Evolutionary conservation across 345 rosid genomes (phyloP).

Genomic region (Conringia planisiliqua): DNA sequence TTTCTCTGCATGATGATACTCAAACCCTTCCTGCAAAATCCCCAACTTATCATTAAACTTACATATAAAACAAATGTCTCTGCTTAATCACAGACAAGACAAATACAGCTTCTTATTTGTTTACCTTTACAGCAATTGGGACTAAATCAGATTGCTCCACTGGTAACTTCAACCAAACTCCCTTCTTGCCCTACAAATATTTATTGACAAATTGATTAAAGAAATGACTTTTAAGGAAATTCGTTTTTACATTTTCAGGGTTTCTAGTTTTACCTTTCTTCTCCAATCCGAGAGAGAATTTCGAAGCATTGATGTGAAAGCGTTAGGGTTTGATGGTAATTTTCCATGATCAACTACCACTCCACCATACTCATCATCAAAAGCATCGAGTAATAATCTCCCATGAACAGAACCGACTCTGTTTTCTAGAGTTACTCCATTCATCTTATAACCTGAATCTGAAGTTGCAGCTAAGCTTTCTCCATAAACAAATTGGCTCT

Average conservation of each 20-base stretch:
- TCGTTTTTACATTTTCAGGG: not conserved
- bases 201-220: not conserved
- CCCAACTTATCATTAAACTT: not conserved
- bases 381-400: conserved; percentile 46
- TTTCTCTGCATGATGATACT: conserved; percentile 89
- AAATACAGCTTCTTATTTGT: not conserved
- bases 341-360: conserved; percentile 64
- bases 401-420: conserved; percentile 36
- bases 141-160: conserved; percentile 67
- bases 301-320: conserved; percentile 52
- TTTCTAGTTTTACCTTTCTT: conserved; percentile 40
- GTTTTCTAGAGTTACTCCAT: conserved; percentile 33
- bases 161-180: conserved; percentile 85
- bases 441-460: conserved; percentile 35
- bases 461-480: conserved; percentile 37
- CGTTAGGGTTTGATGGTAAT: conserved; percentile 48
- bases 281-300: conserved; percentile 68
- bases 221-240: not conserved
- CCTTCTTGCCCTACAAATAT: conserved; percentile 66
- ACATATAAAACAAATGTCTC: not conserved
- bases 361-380: conserved; percentile 81
- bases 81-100: not conserved
- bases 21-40: conserved; percentile 69
- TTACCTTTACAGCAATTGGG: conserved; percentile 80
- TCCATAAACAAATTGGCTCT: conserved; percentile 36